Base-by-base conservation (phyloP, 2,329 filamentous ascomycete genomes). In the Neophaeococcomyces aloes region DNA sequence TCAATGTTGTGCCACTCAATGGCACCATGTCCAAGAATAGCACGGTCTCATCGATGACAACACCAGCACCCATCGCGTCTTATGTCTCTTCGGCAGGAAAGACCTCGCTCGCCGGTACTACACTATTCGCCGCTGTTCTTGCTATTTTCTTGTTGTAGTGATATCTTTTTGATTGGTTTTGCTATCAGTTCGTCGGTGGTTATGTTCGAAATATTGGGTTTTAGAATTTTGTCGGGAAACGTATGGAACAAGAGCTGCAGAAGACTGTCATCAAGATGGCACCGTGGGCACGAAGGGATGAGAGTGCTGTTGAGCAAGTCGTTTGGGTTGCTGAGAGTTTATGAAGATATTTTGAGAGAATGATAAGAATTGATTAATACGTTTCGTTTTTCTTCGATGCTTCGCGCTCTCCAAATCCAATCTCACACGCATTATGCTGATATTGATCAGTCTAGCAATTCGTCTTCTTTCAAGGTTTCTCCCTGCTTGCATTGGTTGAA, bases 121-220 rank as follows among this genome's bases (percentile, higher is more conserved):
- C 39, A 8, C 34, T 42, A 27, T 35, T 42, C 13, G 39, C 39
- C 33, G 39, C 10, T 34, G 31, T 42, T 23, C 13, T 42, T 18
- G 39, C 39, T 23, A 30, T 29, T 13, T 8, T 35, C 25, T 35
- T 42, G 39, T 30, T 35, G 27, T 34, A 35, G 31, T 42, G 34
- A 29, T 33, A 18, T 18, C 13, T 29, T 7, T 7, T 31, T 17
- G 27, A 13, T 25, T 38, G 11, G 35, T 3, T 7, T 14, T 8
- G 10, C n/a, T n/a, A n/a, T n/a, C n/a, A n/a, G n/a, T n/a, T n/a
- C n/a, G n/a, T n/a, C n/a, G n/a, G n/a, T n/a, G n/a, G n/a, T n/a
- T n/a, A 14, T 33, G n/a, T 14, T 29, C 18, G n/a, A 7, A 33
- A 14, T 13, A 14, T 33, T 7, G n/a, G 18, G 33, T 11, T 35